These are phyloP conservation scores for Paspalum vaginatum DNA, from an alignment of 176 grass and related monocot species.

Conservation along the genomic window DNA sequence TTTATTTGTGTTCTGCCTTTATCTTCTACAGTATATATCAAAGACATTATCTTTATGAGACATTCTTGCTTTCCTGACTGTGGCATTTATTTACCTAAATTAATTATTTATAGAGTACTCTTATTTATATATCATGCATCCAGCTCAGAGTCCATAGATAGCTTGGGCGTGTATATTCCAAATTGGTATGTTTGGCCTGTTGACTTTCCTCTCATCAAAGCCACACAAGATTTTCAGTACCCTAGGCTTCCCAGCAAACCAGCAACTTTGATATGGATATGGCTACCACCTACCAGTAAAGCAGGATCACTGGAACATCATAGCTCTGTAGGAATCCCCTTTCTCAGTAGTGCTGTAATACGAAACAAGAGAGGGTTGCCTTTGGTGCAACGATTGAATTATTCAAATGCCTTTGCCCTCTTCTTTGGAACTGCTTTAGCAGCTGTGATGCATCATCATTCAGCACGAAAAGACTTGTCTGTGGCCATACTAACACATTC, in stretches of 20 bases:
- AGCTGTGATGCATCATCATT: constrained; percentile 44
- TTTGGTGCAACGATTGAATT: constrained; percentile 26
- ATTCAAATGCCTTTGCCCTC: constrained; percentile 1
- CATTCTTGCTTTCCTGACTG: background rate
- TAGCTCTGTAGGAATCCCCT: background rate
- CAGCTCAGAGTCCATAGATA: background rate
- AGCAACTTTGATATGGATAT: background rate
- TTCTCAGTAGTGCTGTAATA: background rate
- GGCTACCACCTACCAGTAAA: too few species aligned
- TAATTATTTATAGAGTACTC: too few species aligned
- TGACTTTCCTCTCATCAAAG: background rate
- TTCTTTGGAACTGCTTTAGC: constrained; percentile 14
- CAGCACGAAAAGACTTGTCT: constrained; percentile 31
- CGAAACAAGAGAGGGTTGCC: background rate
- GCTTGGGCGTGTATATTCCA: background rate
- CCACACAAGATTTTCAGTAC: constrained; percentile 12
- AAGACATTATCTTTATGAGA: too few species aligned
- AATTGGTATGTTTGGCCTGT: background rate
- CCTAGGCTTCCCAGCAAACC: constrained; percentile 19
- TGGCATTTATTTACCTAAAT: background rate
- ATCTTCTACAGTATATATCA: too few species aligned
- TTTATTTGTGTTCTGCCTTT: too few species aligned
- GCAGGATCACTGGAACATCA: background rate
- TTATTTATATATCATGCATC: constrained; percentile 7
- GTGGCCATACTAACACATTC: background rate